These are phyloP conservation scores for Dioszegia hungarica DNA, from an alignment of 768 basidiomycete genomes.

Conservation along the genomic window DNA sequence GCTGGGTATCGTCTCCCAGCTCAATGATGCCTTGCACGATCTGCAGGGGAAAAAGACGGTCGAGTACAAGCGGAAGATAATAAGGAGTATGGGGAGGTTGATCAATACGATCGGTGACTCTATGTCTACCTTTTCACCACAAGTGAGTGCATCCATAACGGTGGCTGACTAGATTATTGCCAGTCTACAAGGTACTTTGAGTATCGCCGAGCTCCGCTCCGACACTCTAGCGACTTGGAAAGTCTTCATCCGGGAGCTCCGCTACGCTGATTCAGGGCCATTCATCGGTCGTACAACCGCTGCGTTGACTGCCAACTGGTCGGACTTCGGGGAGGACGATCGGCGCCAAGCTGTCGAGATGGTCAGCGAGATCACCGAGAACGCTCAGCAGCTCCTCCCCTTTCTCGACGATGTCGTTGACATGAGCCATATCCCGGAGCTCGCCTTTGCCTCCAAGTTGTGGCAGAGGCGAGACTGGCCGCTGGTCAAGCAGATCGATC, in stretches of 20 bases:
- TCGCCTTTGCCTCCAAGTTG: constrained; percentile 32
- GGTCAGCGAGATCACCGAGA: constrained; percentile 64
- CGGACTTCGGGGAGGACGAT: constrained; percentile 56
- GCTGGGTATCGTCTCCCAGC: constrained; percentile 74
- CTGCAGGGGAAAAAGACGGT: constrained; percentile 69
- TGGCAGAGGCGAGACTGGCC: constrained; percentile 54
- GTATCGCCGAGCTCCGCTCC: constrained; percentile 66
- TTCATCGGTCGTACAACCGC: constrained; percentile 84
- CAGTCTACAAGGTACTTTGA: constrained; percentile 83
- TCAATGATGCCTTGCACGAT: constrained; percentile 83
- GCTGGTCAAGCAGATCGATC: constrained; percentile 57
- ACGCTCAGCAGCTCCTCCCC: constrained; percentile 56
- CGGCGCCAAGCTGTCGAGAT: constrained; percentile 59
- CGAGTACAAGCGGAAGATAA: constrained; percentile 66
- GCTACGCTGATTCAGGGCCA: constrained; percentile 67
- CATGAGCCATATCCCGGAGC: constrained; percentile 65
- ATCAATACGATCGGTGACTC: constrained; percentile 65
- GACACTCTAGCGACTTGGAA: constrained; percentile 76
- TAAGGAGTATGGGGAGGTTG: constrained; percentile 71
- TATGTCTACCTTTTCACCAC: constrained; percentile 74
- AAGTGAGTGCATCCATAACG: constrained; percentile 56
- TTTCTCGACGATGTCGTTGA: constrained; percentile 76
- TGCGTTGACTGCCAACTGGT: constrained; percentile 74
- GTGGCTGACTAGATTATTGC: constrained; percentile 76
- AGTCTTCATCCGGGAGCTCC: constrained; percentile 65